Evolutionary conservation across 164 flowering plant genomes (phyloP).

Genomic region (Buxus sempervirens): DNA sequence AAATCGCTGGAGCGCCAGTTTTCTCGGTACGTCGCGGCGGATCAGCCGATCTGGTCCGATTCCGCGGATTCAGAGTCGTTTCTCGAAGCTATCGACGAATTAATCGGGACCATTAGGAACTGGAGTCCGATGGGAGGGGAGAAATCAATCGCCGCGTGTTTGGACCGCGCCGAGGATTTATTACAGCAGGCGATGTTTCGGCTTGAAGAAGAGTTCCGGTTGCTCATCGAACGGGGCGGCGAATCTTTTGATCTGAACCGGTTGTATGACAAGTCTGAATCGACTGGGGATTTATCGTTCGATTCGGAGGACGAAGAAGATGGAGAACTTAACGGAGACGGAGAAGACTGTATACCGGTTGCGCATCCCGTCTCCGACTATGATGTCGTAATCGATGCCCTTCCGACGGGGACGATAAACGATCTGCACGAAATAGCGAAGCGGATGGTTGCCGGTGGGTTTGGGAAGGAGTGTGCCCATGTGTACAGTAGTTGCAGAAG

Average conservation of each 20-base stretch:
- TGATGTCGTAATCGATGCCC: slow-evolving; percentile 73
- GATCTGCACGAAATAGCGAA: slow-evolving; percentile 85
- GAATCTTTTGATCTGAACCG: slow-evolving; percentile 30
- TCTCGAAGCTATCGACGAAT: slow-evolving; percentile 67
- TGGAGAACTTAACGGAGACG: slow-evolving; percentile 25
- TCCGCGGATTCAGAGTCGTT: slow-evolving; percentile 64
- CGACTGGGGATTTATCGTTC: slow-evolving; percentile 14
- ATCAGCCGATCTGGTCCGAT: slow-evolving; percentile 74
- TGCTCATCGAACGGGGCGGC: slow-evolving; percentile 48
- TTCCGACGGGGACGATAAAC: slow-evolving; percentile 61
- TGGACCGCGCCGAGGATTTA: slow-evolving; percentile 71
- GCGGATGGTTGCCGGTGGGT: slow-evolving; percentile 83
- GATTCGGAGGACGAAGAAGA: slow-evolving; percentile 56
- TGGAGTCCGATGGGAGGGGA: slow-evolving; percentile 53
- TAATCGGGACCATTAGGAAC: slow-evolving; percentile 43
- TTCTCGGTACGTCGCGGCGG: slow-evolving; percentile 49
- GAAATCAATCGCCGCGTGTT: slow-evolving; percentile 44
- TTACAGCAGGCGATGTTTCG: slow-evolving; percentile 78
- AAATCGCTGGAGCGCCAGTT: slow-evolving; percentile 61
- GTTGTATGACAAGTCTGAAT: slow-evolving; percentile 4
- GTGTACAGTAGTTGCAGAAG: slow-evolving; percentile 73
- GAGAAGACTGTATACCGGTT: slow-evolving; percentile 51
- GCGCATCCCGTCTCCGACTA: slow-evolving; percentile 70
- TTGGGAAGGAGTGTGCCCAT: slow-evolving; percentile 74
- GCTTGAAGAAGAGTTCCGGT: slow-evolving; percentile 70